Conservation (phyloP, 371 early-diverging fungal species). For the Ecytonucleospora hepatopenaei region DNA sequence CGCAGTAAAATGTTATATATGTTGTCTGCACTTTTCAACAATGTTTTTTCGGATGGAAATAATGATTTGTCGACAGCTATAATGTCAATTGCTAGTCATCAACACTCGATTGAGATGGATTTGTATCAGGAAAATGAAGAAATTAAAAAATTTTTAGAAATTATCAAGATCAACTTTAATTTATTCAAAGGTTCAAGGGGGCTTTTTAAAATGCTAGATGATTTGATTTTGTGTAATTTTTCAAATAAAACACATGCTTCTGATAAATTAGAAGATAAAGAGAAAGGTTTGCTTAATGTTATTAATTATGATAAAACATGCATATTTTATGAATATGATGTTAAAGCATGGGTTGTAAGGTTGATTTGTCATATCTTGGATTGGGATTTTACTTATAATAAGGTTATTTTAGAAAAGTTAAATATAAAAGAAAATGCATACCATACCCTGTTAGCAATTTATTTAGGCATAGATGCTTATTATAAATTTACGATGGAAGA, state of each 20-base stretch:
- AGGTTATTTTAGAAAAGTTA: conserved; percentile 38
- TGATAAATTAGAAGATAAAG: conserved; percentile 2
- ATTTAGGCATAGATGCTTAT: conserved; percentile 25
- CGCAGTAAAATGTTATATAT: conserved; percentile 26
- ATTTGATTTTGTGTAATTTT: too few species aligned
- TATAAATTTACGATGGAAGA: conserved; percentile 30
- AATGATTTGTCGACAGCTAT: conserved; percentile 13
- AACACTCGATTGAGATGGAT: conserved; percentile 26
- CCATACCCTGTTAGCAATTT: conserved; percentile 2
- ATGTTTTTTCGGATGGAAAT: not conserved
- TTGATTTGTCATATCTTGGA: conserved; percentile 49
- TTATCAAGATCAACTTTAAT: conserved; percentile 22
- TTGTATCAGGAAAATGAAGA: conserved; percentile 4
- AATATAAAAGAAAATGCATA: not conserved
- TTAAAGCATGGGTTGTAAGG: not conserved
- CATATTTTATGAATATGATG: conserved; percentile 36
- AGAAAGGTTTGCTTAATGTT: not conserved
- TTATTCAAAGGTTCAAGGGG: not conserved
- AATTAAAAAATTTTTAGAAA: conserved; percentile 5
- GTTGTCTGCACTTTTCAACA: conserved; percentile 28
- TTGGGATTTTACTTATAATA: conserved; percentile 57
- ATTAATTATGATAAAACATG: conserved; percentile 29
- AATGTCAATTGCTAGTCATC: conserved; percentile 10
- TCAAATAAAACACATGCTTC: too few species aligned
- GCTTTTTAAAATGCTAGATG: conserved; percentile 10